Evolutionary conservation across 176 grass and related monocot genomes (phyloP), one percentile per base, ranked within the genome.

Genomic region (Oryza longistaminata): DNA sequence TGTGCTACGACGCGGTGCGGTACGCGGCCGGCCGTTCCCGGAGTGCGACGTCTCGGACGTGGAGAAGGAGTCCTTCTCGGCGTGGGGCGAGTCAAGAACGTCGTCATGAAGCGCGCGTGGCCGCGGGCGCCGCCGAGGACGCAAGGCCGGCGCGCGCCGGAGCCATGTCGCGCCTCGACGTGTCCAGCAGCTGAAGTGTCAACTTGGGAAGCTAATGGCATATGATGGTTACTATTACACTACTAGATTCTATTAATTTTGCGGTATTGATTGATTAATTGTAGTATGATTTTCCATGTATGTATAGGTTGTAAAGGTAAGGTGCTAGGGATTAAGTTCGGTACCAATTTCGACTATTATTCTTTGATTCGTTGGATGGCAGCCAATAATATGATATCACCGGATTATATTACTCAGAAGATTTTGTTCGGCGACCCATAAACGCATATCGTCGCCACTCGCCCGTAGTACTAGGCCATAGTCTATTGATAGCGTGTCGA

Each of bases 1-100:
- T n/a, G n/a, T n/a, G n/a, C n/a, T 96, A 96, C 73, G 94, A 96
- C 78, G 79, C 85, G 4, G 71, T 89, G 22, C 82, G 94, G 66
- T 96, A 96, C 77, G 78, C 94, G 14, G 31, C 77, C 16, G 87
- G 1, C 85, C 91, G 64, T 96, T 96, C 85, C 91, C 94, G 3
- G 94, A 96, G 81, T 96, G 94, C 68, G 87, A 89, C 68, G 88
- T 83, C 80, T 92, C 91, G 3, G 87, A 90, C 31, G 55, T 80
- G 4, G 94, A 96, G 91, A 71, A 79, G 77, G 84, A 73, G 25
- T 26, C 69, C 3, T 96, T 96, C 84, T 96, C 73, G 55, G 83
- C 85, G 1, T 96, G 94, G 94, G 94, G 94, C 25, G 94, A 96
- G 72, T 96, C 74, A 96, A 89, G 91, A 84, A 83, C 43, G 89